These are phyloP conservation scores for Meyerozyma guilliermondii DNA, from an alignment of 1,139 yeast species.

Conservation along the genomic window DNA sequence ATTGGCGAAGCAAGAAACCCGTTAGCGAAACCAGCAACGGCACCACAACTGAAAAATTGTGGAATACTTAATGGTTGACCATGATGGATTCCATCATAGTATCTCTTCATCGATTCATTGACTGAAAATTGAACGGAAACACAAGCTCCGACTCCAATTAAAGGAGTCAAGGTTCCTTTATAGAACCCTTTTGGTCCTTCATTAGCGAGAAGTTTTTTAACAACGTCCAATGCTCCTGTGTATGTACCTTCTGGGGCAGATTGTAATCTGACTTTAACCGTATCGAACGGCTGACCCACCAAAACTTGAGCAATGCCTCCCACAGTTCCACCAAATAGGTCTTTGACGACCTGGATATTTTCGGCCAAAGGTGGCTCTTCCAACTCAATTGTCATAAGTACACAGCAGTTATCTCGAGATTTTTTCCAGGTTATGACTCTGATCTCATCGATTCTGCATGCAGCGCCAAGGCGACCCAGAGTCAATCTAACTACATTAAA, in stretches of 20 bases:
- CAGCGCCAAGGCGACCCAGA: background rate
- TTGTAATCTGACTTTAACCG: constrained; percentile 87
- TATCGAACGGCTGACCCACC: constrained; percentile 96
- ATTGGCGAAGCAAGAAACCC: constrained; percentile 86
- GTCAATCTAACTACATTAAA: too few relatives aligned
- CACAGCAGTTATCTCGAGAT: background rate
- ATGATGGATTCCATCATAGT: constrained; percentile 40
- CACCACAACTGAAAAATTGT: constrained; percentile 78
- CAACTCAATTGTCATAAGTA: constrained; percentile 35
- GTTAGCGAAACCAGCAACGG: constrained; percentile 85
- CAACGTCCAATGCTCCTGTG: constrained; percentile 71
- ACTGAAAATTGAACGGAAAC: constrained; percentile 79
- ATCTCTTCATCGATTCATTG: constrained; percentile 88
- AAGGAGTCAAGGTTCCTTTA: constrained; percentile 79
- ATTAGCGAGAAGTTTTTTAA: constrained; percentile 57
- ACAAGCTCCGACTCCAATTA: constrained; percentile 92
- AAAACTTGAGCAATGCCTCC: constrained; percentile 95
- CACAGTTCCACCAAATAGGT: constrained; percentile 82
- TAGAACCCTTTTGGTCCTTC: constrained; percentile 84
- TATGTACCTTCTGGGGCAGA: constrained; percentile 78
- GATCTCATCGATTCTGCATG: background rate
- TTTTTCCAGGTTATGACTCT: background rate
- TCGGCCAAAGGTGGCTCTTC: constrained; percentile 43
- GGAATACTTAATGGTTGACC: constrained; percentile 39
- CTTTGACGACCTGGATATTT: constrained; percentile 62